Base-by-base conservation (phyloP, 164 flowering plant genomes). In the Warburgia ugandensis region DNA sequence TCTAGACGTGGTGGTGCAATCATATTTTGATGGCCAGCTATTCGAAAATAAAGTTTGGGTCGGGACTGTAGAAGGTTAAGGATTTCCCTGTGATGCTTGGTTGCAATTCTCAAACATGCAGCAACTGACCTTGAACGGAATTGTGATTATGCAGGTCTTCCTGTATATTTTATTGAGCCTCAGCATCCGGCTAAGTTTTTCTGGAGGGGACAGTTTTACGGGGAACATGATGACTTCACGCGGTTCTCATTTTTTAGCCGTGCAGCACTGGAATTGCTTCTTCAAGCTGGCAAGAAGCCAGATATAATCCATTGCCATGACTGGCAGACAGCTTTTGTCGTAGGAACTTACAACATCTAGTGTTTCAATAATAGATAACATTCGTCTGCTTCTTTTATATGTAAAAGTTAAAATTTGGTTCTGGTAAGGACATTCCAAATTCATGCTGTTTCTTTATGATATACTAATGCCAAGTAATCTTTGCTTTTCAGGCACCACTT, bases 291-390 rank as follows among this genome's bases (percentile, higher is more conserved):
- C 68, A 92, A 92, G 72, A 78, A 73, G 62, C 98, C 98, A 36
- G 96, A 92, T 65, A 92, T 92, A 54, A 81, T 92, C 32, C 98
- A 92, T 55, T 92, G 98, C 68, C 98, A 92, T 75, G 98, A 92
- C 61, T 92, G 98, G 98, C 96, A 87, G 68, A 92, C 98, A 42
- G 81, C 98, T 63, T 92, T 92, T 64, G 83, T 92, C 53, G 98
- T 88, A 81, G 13, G 86, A 45, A 22, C 48, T 17, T 26, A 29
- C 5, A 8, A 52, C 22, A 19, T 23, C 17, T 48, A 31, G 36
- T 12, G 20, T 48, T 46, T 46, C 32, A 46, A 7, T 48, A 13
- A 28, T 22, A 14, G 16, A 31, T 49, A 3, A 6, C 7, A 10
- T n/a, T 11, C 22, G 43, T 35, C 33, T 50, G 2, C 29, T 39